Base-by-base conservation (phyloP, 2,329 filamentous ascomycete genomes). In the Clarireedia hainanense region DNA sequence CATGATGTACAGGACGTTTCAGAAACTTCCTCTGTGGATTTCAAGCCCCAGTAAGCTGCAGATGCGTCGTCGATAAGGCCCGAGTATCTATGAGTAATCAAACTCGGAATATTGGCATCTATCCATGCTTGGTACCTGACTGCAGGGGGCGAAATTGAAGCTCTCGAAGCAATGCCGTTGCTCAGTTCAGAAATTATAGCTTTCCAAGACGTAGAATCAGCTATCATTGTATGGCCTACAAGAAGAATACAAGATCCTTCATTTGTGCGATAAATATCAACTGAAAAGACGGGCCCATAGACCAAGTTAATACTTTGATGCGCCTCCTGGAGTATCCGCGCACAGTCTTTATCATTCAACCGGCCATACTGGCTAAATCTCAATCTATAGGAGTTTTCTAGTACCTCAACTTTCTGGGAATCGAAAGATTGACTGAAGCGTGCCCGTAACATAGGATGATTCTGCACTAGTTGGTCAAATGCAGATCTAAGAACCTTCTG, bases 101-200 rank as follows among this genome's bases (percentile, higher is more conserved):
- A 17, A 12, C 3, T 6, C 6, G 17, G 17, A 6, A 57, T 57
- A 51, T 74, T 70, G 39, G 69, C 62, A 46, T 66, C 61, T 45
- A 63, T 55, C 71, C 72, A 74, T 6, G 59, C 51, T 57, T 73
- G 69, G 57, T 71, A 74, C 3, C 71, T 65, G 26, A 70, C 71
- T 70, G 53, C 46, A 24, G 14, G 23, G 54, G 34, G 30, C 24
- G 24, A 46, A 6, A 9, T 37, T 15, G n/a, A 51, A 34, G 1
- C 12, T 17, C 37, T 36, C 47, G 40, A 49, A 50, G 20, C 37
- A n/a, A 42, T 63, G 49, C 20, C 60, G 14, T 15, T 67, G 67
- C 48, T 17, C 23, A 47, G n/a, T 14, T 47, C 45, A 14, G 45
- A 12, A 5, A 47, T 12, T 9, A 47, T 47, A 10, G 26, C 27